Percentiles rank a stretch among this genome's conserved stretches.
Evolutionary conservation across 1,139 yeast genomes (phyloP).

Genomic region (Ogataea hybrid): DNA sequence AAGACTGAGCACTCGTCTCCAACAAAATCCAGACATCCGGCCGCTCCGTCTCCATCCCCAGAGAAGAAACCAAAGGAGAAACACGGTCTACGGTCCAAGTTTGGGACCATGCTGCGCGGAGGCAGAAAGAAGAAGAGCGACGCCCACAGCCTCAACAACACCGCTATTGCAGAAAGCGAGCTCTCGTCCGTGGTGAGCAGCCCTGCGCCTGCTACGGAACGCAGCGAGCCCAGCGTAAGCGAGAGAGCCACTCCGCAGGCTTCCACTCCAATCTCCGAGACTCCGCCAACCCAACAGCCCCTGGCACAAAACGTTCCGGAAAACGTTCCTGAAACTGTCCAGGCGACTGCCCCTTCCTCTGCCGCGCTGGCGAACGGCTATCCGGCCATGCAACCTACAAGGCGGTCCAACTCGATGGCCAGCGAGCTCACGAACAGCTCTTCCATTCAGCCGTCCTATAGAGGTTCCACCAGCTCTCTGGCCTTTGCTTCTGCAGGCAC

Average conservation of each 20-base stretch:
- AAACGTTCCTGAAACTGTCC: neutral
- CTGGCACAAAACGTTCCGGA: neutral
- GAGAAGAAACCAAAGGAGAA: slow-evolving; percentile 29
- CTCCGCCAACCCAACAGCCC: neutral
- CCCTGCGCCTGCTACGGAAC: neutral
- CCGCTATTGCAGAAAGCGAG: slow-evolving; percentile 35
- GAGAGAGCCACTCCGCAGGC: neutral
- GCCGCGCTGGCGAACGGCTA: slow-evolving; percentile 15
- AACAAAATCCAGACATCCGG: slow-evolving; percentile 18
- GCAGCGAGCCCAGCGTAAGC: slow-evolving; percentile 2
- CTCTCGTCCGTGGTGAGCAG: slow-evolving; percentile 26
- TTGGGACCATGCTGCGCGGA: slow-evolving; percentile 71
- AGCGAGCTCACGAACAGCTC: slow-evolving; percentile 15
- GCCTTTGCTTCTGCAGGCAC: slow-evolving; percentile 7
- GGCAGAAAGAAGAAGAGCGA: slow-evolving; percentile 50
- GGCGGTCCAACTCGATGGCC: slow-evolving; percentile 25
- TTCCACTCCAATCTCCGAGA: neutral
- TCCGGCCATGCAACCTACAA: slow-evolving; percentile 29
- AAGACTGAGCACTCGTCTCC: slow-evolving; percentile 13
- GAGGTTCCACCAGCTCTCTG: slow-evolving; percentile 11
- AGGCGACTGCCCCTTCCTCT: slow-evolving; percentile 7
- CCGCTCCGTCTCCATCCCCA: slow-evolving; percentile 17
- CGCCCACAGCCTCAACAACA: slow-evolving; percentile 13
- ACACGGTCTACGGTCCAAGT: slow-evolving; percentile 62
- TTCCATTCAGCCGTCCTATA: slow-evolving; percentile 22